A percentile compares a stretch with the other conserved stretches of the same genome.
Evolutionary conservation across 495 filamentous ascomycete genomes (phyloP).

Genomic region (Poronia punctata): DNA sequence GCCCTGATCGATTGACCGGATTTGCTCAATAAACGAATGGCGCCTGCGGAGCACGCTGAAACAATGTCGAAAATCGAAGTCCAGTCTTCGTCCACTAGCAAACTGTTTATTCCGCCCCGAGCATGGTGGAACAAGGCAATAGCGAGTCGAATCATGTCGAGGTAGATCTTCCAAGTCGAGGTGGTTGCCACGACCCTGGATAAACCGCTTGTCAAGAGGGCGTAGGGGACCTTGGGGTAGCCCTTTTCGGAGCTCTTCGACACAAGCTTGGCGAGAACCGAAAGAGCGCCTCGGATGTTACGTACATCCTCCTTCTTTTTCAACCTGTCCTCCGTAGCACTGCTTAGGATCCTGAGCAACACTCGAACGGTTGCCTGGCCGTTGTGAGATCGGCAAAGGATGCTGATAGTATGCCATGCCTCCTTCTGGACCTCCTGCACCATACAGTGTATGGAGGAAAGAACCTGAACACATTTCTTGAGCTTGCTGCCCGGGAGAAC

Average conservation of each 20-base stretch:
- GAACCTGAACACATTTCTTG: slow-evolving; percentile 62
- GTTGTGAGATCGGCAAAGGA: slow-evolving; percentile 72
- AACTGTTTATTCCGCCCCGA: slow-evolving; percentile 34
- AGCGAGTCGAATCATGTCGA: slow-evolving; percentile 50
- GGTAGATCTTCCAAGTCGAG: slow-evolving; percentile 41
- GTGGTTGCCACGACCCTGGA: slow-evolving; percentile 49
- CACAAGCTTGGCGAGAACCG: slow-evolving; percentile 59
- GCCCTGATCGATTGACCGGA: slow-evolving; percentile 26
- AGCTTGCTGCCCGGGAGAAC: slow-evolving; percentile 64
- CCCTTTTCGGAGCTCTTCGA: slow-evolving; percentile 53
- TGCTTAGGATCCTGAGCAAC: slow-evolving; percentile 55
- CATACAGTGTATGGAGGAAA: slow-evolving; percentile 76
- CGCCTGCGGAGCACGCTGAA: slow-evolving; percentile 32
- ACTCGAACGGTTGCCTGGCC: slow-evolving; percentile 62
- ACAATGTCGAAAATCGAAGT: slow-evolving; percentile 41
- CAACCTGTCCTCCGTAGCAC: slow-evolving; percentile 37
- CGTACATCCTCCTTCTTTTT: slow-evolving; percentile 52
- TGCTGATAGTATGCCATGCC: slow-evolving; percentile 69
- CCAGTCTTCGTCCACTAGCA: slow-evolving; percentile 49
- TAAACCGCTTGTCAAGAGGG: slow-evolving; percentile 52
- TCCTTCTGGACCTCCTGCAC: slow-evolving; percentile 61
- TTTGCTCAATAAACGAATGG: slow-evolving; percentile 23
- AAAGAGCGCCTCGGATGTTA: slow-evolving; percentile 59
- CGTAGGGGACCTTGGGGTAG: slow-evolving; percentile 53
- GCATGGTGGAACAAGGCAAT: slow-evolving; percentile 42